These are phyloP conservation scores for Solanum piurae DNA, from an alignment of 257 asterid species.

Conservation along the genomic window DNA sequence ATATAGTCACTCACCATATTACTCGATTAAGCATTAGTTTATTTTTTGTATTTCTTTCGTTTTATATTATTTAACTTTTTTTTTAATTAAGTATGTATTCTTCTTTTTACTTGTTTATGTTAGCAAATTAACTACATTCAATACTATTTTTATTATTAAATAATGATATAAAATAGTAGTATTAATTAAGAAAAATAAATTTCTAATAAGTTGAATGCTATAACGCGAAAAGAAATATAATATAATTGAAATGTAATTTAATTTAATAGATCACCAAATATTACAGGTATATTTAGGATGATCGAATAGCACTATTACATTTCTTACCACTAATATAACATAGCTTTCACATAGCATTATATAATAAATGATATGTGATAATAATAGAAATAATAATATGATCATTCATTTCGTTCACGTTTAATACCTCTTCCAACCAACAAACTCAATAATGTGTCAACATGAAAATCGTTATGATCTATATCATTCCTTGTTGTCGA, in stretches of 20 bases:
- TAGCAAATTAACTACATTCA: not conserved
- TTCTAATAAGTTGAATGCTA: not conserved
- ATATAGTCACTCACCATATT: not conserved
- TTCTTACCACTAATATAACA: not conserved
- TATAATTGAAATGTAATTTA: not conserved
- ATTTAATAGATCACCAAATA: not conserved
- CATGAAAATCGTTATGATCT: not conserved
- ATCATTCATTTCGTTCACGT: not conserved
- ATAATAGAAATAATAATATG: no score
- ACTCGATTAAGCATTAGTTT: not conserved
- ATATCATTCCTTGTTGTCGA: not conserved
- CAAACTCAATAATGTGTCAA: not conserved
- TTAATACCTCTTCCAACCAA: not conserved
- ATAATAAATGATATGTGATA: no score
- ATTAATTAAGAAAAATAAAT: not conserved
- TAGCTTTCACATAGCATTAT: not conserved
- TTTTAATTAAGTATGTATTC: not conserved
- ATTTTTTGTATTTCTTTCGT: accelerated
- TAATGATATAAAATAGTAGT: not conserved
- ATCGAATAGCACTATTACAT: not conserved
- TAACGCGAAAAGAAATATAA: not conserved
- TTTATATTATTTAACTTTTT: not conserved
- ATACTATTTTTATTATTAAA: not conserved
- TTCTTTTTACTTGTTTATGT: not conserved
- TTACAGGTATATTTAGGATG: not conserved